A percentile compares a stretch with the other conserved stretches of the same genome.
phyloP scores from a whole-genome alignment of 345 rosid species.

The Gossypium stocksii region DNA sequence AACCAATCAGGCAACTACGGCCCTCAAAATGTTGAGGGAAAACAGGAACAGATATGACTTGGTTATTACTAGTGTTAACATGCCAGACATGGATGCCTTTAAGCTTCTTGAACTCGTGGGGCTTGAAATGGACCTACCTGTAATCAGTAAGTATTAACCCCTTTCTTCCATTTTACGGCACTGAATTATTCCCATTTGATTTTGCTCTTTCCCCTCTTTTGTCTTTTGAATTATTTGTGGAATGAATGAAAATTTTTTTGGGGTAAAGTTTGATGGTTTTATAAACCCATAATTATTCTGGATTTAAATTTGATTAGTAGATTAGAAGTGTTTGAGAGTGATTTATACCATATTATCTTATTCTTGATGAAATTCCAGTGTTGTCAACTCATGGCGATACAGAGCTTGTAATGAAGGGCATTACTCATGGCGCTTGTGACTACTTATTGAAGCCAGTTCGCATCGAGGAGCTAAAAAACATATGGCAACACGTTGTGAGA shows the following conservation, averaged over 20 bases:
- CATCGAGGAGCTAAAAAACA: conserved; percentile 75
- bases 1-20: conserved; percentile 48
- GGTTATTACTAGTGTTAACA: conserved; percentile 70
- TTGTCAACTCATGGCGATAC: conserved; percentile 76
- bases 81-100: conserved; percentile 82
- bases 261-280: not conserved
- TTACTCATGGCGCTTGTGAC: conserved; percentile 84
- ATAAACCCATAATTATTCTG: not conserved
- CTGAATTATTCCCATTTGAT: not conserved
- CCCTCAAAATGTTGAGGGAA: conserved; percentile 57
- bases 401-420: conserved; percentile 79
- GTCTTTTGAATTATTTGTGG: not conserved
- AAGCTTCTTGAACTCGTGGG: conserved; percentile 80
- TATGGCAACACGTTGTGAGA: conserved; percentile 88
- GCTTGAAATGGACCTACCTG: conserved; percentile 86
- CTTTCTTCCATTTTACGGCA: not conserved
- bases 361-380: conserved; percentile 43
- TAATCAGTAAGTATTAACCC: conserved; percentile 53
- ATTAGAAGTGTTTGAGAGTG: not conserved
- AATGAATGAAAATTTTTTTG: not conserved
- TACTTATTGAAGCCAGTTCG: conserved; percentile 80
- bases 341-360: conserved; percentile 1
- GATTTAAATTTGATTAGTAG: not conserved
- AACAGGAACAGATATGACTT: conserved; percentile 50
- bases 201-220: conserved; percentile 12